phyloP scores from a whole-genome alignment of 768 basidiomycete genomes.

The Pleurotus sapidus region DNA sequence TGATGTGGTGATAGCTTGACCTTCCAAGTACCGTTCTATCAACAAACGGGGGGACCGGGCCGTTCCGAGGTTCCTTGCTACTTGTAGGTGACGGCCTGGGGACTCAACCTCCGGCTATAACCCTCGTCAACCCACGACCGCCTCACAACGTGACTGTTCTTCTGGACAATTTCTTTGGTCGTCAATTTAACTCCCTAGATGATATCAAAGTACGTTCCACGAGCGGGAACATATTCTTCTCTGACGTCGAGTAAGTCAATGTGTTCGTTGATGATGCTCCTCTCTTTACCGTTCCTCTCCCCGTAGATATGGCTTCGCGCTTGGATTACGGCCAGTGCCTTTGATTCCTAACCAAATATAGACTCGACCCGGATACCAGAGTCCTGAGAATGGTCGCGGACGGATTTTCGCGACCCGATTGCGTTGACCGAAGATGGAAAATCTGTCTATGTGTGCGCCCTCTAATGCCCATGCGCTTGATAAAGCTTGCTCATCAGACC shows the following conservation, averaged over 20 bases:
- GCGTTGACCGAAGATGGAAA: conserved; percentile 66
- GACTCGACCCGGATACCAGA: conserved; percentile 64
- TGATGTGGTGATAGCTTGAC: conserved; percentile 17
- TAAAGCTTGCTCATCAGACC: not conserved
- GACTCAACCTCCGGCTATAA: conserved; percentile 56
- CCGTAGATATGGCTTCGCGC: conserved; percentile 59
- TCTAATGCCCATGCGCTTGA: not conserved
- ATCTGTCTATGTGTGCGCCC: conserved; percentile 56
- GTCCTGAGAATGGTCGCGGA: conserved; percentile 62
- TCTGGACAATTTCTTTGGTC: conserved; percentile 74
- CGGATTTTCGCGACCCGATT: conserved; percentile 40
- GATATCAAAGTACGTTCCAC: conserved; percentile 70
- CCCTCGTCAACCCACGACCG: conserved; percentile 57
- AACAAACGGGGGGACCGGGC: conserved; percentile 71
- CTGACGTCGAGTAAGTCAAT: conserved; percentile 63
- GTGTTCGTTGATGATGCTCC: not conserved
- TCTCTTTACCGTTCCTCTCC: not conserved
- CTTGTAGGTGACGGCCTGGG: conserved; percentile 68
- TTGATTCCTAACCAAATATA: conserved; percentile 69
- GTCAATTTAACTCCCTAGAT: conserved; percentile 81
- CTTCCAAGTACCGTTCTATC: conserved; percentile 61
- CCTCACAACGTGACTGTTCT: conserved; percentile 69
- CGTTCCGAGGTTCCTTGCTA: conserved; percentile 54
- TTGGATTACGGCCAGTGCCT: conserved; percentile 63
- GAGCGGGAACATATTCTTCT: conserved; percentile 71